phyloP scores from a whole-genome alignment of 2,329 filamentous ascomycete species.

The Alternaria dauci region DNA sequence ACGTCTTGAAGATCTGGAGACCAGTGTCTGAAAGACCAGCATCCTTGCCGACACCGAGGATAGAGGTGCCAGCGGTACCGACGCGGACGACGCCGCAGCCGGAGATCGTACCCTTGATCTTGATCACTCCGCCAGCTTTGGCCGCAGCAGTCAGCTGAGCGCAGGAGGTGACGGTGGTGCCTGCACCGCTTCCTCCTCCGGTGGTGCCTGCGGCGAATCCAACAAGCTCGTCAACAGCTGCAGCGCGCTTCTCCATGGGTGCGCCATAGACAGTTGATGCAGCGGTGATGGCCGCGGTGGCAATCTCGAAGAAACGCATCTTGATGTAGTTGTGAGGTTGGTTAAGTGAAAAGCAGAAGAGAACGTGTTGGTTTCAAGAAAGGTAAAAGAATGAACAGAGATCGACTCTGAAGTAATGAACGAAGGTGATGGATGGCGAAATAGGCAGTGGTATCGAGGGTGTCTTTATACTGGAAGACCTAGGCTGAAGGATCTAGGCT shows the following conservation, averaged over 20 bases:
- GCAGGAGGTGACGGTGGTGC: slow-evolving; percentile 63
- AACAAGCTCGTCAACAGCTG: slow-evolving; percentile 42
- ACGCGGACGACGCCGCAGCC: slow-evolving; percentile 45
- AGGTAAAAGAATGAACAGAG: slow-evolving; percentile 28
- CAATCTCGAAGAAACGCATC: slow-evolving; percentile 41
- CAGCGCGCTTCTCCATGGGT: slow-evolving; percentile 39
- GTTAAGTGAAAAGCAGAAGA: slow-evolving; percentile 8
- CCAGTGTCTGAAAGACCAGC: slow-evolving; percentile 57
- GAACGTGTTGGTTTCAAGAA: not conserved
- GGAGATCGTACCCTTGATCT: slow-evolving; percentile 42
- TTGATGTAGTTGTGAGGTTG: slow-evolving; percentile 12
- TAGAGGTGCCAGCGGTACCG: slow-evolving; percentile 33
- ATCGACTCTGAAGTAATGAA: slow-evolving; percentile 24
- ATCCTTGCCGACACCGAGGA: slow-evolving; percentile 54
- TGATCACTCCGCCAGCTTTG: slow-evolving; percentile 45
- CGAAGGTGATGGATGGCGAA: slow-evolving; percentile 4
- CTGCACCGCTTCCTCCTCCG: slow-evolving; percentile 64
- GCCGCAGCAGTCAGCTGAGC: slow-evolving; percentile 61
- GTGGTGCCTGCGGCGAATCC: slow-evolving; percentile 64
- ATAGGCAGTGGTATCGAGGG: not conserved
- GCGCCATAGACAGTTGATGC: slow-evolving; percentile 33
- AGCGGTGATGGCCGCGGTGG: slow-evolving; percentile 36
- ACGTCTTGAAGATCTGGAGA: slow-evolving; percentile 61
- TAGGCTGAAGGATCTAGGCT: not conserved
- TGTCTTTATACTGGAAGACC: slow-evolving; percentile 20